Evolutionary conservation across 208 protist species (phyloP), one percentile per base, ranked within the genome.

Genomic region (Leishmania braziliensis): DNA sequence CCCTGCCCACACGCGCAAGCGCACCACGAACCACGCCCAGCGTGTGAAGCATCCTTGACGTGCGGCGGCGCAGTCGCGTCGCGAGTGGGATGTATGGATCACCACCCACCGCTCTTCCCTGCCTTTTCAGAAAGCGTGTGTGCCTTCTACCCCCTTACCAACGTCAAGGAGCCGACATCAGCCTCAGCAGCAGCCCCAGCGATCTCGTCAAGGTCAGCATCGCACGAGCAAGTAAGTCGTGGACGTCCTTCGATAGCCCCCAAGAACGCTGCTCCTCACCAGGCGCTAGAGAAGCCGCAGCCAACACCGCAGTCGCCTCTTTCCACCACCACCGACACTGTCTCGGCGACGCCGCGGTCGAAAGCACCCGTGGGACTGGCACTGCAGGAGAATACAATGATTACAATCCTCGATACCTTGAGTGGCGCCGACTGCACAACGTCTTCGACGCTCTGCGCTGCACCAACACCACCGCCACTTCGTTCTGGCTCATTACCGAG

Each of bases 131-230:
- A 74, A 18, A 43, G 75, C 75, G 58, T 77, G 10, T 77, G 69
- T n/a, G 66, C 75, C 68, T 26, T 80, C 56, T 63, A 48, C 81
- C 75, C 81, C 39, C 71, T 80, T 65, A 77, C 81, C 5, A 74
- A 18, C 70, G 23, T 48, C 77, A 60, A 71, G 51, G 63, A 51
- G 14, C 5, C 56, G 51, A 33, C 46, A 10, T 43, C 63, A 18
- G 48, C 46, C 20, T 5, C 63, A 29, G 72, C 60, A 53, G 9
- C 69, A 33, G 46, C 69, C 39, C 69, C 46, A 29, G 46, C 48
- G 69, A 53, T 54, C 26, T 46, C 46, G 20, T 8, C 69, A 73
- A 53, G 43, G 43, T 8, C 23, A 29, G 46, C 46, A 29, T 54
- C 69, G 10, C 46, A 29, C 26, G 69, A 33, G 39, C 23, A 53